Conservation (phyloP, 164 flowering plant genomes). For the Chloranthus sessilifolius region DNA sequence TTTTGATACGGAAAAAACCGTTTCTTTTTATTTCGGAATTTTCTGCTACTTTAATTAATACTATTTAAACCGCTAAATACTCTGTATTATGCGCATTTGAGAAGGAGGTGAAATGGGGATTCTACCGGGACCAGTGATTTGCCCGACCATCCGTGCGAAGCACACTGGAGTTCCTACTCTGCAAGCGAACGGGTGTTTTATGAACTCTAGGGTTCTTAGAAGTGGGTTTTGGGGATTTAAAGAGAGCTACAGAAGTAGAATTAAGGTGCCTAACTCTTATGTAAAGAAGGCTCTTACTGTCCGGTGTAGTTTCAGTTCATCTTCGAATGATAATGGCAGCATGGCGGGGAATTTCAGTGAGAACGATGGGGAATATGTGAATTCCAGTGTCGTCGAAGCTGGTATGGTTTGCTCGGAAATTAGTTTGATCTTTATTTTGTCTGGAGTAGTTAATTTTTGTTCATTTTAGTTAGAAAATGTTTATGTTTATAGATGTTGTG, state of each 20-base stretch:
- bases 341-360: constrained; percentile 80
- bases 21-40: too few species aligned
- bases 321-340: constrained; percentile 82
- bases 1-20: too few species aligned
- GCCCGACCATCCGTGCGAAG: constrained; percentile 54
- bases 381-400: constrained; percentile 91
- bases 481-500: too few species aligned
- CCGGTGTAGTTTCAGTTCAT: constrained; percentile 66
- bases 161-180: constrained; percentile 30
- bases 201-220: constrained; percentile 35
- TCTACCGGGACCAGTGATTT: constrained; percentile 74
- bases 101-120: constrained; percentile 69
- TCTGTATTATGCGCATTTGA: too few species aligned
- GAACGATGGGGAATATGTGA: constrained; percentile 81
- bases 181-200: constrained; percentile 27
- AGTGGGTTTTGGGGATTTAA: constrained; percentile 52
- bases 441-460: too few species aligned
- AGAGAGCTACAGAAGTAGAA: constrained; percentile 17
- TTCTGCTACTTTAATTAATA: too few species aligned
- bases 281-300: constrained; percentile 26
- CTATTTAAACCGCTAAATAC: too few species aligned
- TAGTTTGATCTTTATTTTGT: too few species aligned
- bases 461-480: too few species aligned
- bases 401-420: too few species aligned
- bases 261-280: constrained; percentile 18